Evolutionary conservation across 345 rosid genomes (phyloP).

Genomic region (Rhodamnia argentea): DNA sequence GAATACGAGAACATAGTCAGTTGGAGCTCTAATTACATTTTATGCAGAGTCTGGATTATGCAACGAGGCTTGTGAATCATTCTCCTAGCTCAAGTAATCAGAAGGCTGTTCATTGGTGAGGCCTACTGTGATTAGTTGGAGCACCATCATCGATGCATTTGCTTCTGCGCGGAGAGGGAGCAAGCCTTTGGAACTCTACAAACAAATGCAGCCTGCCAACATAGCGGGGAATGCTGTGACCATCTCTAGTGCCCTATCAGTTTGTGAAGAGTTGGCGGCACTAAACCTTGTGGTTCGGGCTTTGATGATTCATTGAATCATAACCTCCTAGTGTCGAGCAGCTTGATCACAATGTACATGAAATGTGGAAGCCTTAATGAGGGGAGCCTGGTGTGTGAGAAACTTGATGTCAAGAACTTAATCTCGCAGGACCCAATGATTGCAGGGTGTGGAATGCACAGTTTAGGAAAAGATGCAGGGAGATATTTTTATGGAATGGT

Average conservation of each 20-base stretch:
- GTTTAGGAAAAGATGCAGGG: constrained; percentile 42
- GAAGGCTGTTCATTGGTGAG: constrained; percentile 12
- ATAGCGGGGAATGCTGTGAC: constrained; percentile 43
- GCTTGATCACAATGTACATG: constrained; percentile 65
- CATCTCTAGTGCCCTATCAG: constrained; percentile 42
- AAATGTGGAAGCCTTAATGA: constrained; percentile 47
- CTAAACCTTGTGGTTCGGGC: constrained; percentile 34
- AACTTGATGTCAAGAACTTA: constrained; percentile 32
- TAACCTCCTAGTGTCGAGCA: constrained; percentile 52
- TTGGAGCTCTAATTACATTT: constrained; percentile 63
- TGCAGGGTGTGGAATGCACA: constrained; percentile 54
- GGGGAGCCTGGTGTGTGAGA: constrained; percentile 37
- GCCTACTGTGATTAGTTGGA: constrained; percentile 68
- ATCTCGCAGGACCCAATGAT: constrained; percentile 64
- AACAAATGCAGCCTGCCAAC: constrained; percentile 14
- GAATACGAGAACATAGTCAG: constrained; percentile 40
- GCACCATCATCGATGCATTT: constrained; percentile 55
- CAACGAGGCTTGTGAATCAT: constrained; percentile 39
- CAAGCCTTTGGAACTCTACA: background rate
- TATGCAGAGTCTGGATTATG: constrained; percentile 45
- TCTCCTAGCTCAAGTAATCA: constrained; percentile 35
- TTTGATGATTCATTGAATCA: constrained; percentile 23
- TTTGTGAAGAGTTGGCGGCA: constrained; percentile 56
- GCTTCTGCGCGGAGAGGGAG: constrained; percentile 31
- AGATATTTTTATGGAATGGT: constrained; percentile 41